Percentiles rank a stretch among this genome's conserved stretches.
Evolutionary conservation across 2,329 filamentous ascomycete genomes (phyloP).

Genomic region (Metarhizium guizhouense): DNA sequence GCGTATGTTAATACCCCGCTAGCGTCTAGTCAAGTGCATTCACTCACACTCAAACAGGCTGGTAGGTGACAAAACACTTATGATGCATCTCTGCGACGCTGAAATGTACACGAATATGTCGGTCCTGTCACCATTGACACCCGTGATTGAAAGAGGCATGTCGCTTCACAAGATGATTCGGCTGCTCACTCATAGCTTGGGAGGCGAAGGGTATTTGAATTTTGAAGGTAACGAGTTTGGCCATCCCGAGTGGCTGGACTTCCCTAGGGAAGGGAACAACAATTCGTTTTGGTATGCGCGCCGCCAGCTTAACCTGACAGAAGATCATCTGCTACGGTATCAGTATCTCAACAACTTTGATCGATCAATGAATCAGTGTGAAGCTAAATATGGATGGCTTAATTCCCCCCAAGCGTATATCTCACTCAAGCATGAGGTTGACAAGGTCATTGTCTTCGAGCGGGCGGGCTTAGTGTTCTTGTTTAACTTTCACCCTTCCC

Average conservation of each 20-base stretch:
- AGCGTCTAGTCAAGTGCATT: too few relatives aligned
- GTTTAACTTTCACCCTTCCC: slow-evolving; percentile 87
- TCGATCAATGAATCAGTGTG: slow-evolving; percentile 77
- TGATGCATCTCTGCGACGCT: slow-evolving; percentile 97
- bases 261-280: slow-evolving; percentile 84
- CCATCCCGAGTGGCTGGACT: slow-evolving; percentile 98
- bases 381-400: slow-evolving; percentile 88
- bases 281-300: slow-evolving; percentile 94
- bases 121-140: slow-evolving; percentile 68
- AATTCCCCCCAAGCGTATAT: slow-evolving; percentile 80
- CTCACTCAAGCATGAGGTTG: slow-evolving; percentile 83
- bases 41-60: slow-evolving; percentile 44
- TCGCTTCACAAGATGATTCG: slow-evolving; percentile 96
- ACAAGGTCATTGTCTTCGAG: slow-evolving; percentile 96
- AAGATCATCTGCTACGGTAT: slow-evolving; percentile 80
- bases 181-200: slow-evolving; percentile 80
- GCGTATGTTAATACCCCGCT: slow-evolving; percentile 52
- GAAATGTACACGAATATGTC: slow-evolving; percentile 99
- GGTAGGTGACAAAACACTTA: slow-evolving; percentile 90
- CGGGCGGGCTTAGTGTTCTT: slow-evolving; percentile 82
- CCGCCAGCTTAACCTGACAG: slow-evolving; percentile 85
- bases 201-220: slow-evolving; percentile 95
- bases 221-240: slow-evolving; percentile 99
- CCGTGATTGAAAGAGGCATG: slow-evolving; percentile 83
- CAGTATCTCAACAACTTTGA: slow-evolving; percentile 91